Evolutionary conservation across 345 rosid species (phyloP), one percentile per base, ranked within the genome.

Genomic region (Psidium friedrichsthalianum): DNA sequence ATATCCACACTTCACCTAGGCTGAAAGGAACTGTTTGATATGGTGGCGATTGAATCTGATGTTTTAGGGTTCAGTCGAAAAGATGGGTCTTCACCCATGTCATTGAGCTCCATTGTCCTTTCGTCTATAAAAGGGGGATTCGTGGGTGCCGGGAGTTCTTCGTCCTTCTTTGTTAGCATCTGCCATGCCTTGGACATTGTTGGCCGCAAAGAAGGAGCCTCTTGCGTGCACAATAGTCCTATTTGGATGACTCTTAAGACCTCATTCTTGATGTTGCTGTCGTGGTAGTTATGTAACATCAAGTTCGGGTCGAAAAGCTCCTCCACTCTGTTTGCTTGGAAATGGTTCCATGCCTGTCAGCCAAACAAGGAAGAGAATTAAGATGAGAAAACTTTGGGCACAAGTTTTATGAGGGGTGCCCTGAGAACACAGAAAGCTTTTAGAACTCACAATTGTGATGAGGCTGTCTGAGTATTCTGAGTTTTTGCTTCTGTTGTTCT

Each of bases 81-180:
- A 61, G 84, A 24, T 44, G 85, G 87, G 49, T 91, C 91, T 85
- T 92, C 94, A 13, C 49, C 82, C 3, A 86, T 61, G 82, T 93
- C 94, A 51, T 90, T 87, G 22, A 97, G 90, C 88, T 96, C 96
- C 99, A 97, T 92, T 47, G 96, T 93, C 87, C 83, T 88, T 89
- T 95, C 98, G 56, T 95, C 99, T 74, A 92, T 91, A 85, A 97
- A 97, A 18, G 99, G 98, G 51, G 99, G 99, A 87, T 91, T 93
- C 16, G 94, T 85, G 12, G 99, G 98, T 74, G 89, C 86, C 51
- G 98, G 98, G 51, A 95, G 92, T 25, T 83, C 85, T 51, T 95
- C 93, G 21, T 91, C 97, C 84, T 91, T 94, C 85, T 94, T 93
- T 83, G 86, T 91, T 87, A 97, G 87, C 98, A 93, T 93, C 85